Evolutionary conservation across 169 alveolate genomes (phyloP).

Genomic region (Plasmodium blacklocki): DNA sequence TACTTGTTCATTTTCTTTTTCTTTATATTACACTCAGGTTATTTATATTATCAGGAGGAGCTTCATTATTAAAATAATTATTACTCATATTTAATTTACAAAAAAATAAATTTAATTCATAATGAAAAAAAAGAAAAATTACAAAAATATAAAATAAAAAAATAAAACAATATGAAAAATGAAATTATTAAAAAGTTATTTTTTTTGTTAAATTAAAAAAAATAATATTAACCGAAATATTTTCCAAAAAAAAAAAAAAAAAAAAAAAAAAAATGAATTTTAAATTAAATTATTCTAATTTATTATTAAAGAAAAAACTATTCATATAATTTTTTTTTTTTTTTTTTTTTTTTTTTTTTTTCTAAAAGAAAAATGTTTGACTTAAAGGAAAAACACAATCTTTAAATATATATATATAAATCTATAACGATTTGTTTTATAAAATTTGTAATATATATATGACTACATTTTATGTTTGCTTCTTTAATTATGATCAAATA

Average conservation of each 20-base stretch:
- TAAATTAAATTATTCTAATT: background rate
- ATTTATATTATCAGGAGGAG: slow-evolving; percentile 46
- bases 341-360: too few species aligned
- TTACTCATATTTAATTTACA: slow-evolving; percentile 18
- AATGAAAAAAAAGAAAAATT: background rate
- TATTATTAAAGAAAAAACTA: too few species aligned
- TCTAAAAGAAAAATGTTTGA: too few species aligned
- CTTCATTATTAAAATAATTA: slow-evolving; percentile 28
- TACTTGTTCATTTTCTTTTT: slow-evolving; percentile 1
- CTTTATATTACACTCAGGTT: slow-evolving; percentile 5
- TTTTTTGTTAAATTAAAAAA: background rate
- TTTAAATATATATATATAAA: too few species aligned
- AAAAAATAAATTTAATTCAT: background rate
- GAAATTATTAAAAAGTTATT: background rate
- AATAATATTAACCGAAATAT: background rate
- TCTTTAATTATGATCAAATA: too few species aligned
- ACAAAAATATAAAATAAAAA: background rate
- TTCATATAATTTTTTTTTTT: too few species aligned
- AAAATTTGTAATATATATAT: too few species aligned
- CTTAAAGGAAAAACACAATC: too few species aligned
- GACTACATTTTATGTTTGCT: too few species aligned
- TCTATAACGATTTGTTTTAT: too few species aligned
- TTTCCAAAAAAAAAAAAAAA: slow-evolving; percentile 3
- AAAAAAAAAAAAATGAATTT: background rate
- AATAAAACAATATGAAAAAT: background rate